phyloP scores from a whole-genome alignment of 768 basidiomycete genomes.

The Postia placenta region DNA sequence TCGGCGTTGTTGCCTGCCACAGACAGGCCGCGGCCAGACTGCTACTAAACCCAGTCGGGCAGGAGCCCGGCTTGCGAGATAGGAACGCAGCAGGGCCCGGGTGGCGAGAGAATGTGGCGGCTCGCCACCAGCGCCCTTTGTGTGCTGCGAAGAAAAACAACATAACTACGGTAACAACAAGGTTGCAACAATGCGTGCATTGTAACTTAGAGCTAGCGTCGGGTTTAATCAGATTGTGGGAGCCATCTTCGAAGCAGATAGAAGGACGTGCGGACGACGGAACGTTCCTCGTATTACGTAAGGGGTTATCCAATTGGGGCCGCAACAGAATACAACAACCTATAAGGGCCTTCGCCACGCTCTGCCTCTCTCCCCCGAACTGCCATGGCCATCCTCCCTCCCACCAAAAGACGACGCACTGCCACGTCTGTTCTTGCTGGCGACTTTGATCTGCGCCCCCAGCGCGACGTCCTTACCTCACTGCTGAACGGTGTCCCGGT shows the following conservation, averaged over 20 bases:
- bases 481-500: conserved; percentile 69
- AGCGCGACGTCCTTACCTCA: conserved; percentile 74
- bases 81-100: not conserved
- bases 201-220: not conserved
- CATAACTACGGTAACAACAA: not conserved
- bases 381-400: conserved; percentile 13
- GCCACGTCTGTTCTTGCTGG: conserved; percentile 76
- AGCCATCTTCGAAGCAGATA: conserved; percentile 11
- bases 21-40: not conserved
- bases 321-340: conserved; percentile 23
- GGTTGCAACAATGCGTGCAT: no score
- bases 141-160: not conserved
- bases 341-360: conserved; percentile 24
- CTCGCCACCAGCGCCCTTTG: not conserved
- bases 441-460: conserved; percentile 58
- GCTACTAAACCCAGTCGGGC: not conserved
- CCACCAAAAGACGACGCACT: conserved; percentile 39
- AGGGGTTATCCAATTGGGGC: conserved; percentile 17
- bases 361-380: conserved; percentile 18
- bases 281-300: conserved; percentile 18
- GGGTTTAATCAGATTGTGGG: conserved; percentile 16
- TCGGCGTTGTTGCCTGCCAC: not conserved
- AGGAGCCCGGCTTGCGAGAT: not conserved
- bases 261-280: conserved; percentile 11
- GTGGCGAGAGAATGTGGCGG: not conserved